Evolutionary conservation across 306 rosid species (phyloP), one percentile per base, ranked within the genome.

Genomic region (Sindora glabra): DNA sequence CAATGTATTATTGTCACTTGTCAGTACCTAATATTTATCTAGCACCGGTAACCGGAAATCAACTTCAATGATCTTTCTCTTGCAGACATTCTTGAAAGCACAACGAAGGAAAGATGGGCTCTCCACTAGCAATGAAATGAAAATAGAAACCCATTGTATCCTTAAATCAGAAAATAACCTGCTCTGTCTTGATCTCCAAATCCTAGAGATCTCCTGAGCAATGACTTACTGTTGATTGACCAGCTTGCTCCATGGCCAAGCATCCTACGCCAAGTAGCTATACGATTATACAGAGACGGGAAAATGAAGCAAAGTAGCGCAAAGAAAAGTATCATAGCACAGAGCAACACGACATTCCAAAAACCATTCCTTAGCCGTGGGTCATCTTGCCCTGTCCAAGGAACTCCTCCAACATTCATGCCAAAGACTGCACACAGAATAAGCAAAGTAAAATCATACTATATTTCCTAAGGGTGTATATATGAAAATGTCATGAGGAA

Each of bases 331-430:
- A 78, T 68, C 8, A 58, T 66, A 6, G 80, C 62, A 12, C 90
- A 83, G n/a, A 92, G 64, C 19, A 92, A 23, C 87, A 92, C 76
- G 50, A 92, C 98, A 24, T 92, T 85, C 9, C 89, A 90, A 68
- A 92, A 92, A 56, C 96, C 96, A 27, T 92, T 72, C 41, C 78
- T 80, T 42, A 78, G 61, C 22, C 42, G 74, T 0, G 94, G 85
- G 32, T 67, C 32, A 21, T 55, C 76, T 62, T 88, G 95, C 29
- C 74, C 90, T 2, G 96, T 92, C 98, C 98, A 92, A 24, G 98
- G 98, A 76, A 89, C 94, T 67, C 96, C 96, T 22, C 95, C 95
- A 7, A 92, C 98, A 63, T 89, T 92, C 98, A 92, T 92, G 72
- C 98, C 96, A 60, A 92, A 92, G 30, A 89, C 96, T 92, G 94